Evolutionary conservation across 2,329 filamentous ascomycete genomes (phyloP), one percentile per base, ranked within the genome.

Genomic region (Botrytis hyacinthi): DNA sequence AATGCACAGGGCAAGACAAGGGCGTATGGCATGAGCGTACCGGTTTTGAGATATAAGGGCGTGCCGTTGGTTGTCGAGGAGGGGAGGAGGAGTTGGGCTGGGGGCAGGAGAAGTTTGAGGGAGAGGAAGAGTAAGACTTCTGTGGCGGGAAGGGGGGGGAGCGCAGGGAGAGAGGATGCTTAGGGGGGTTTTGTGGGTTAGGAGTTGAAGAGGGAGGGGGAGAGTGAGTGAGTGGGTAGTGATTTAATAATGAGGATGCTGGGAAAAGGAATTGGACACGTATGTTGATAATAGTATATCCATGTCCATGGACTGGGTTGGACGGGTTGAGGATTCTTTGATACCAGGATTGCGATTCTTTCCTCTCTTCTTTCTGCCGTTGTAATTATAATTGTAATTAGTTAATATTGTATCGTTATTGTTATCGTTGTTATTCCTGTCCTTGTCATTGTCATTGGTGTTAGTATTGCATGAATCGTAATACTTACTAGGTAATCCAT

Each of bases 1-100:
- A 90, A 98, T 81, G 89, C 90, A 3, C 86, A 92, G 51, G 96
- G 96, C 54, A 89, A 88, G 76, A 98, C 96, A 0, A 87, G 91
- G 75, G 89, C 90, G 22, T 99, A 99, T 80, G 92, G 95, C 16
- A 84, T 99, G 66, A 91, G 94, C 2, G 90, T 99, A n/a, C 96
- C 96, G 20, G 46, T 66, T 9, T 71, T 81, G 69, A 67, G 63
- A n/a, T 78, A 79, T 73, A 73, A 37, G 29, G 70, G 67, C 2
- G 14, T 32, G 35, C 7, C 20, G n/a, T 35, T 70, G 51, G 8
- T 35, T 3, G n/a, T 46, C 12, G 67, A n/a, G 18, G 54, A 37
- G 37, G 54, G 51, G 37, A 61, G 67, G 37, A 61, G 10, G 14
- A 70, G 67, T 20, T 59, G 67, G 67, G 54, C 37, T 4, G 67